These are phyloP conservation scores for Exophiala aquamarina DNA, from an alignment of 2,329 filamentous ascomycete species.

Conservation along the genomic window DNA sequence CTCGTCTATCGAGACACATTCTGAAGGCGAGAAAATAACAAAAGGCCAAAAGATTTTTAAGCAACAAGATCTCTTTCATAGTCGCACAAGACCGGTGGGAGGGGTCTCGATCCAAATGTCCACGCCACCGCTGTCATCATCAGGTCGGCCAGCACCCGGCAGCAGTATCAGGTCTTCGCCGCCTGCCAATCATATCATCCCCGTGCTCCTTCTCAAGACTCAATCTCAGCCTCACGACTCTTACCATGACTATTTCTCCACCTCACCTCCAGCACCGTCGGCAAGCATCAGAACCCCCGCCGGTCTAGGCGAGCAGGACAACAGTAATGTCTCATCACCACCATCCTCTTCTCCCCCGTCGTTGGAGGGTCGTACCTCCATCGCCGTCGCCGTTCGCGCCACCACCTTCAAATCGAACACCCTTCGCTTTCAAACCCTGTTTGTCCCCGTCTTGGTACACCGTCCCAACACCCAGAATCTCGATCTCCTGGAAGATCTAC, in stretches of 20 bases:
- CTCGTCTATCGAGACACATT: no score
- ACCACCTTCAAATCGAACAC: no score
- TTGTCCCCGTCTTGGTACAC: constrained; percentile 50
- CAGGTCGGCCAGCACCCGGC: no score
- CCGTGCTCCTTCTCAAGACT: constrained; percentile 50
- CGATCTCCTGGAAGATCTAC: constrained; percentile 34
- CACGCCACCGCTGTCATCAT: not conserved
- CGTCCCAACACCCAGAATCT: constrained; percentile 40
- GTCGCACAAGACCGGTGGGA: not conserved
- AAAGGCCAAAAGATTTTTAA: no score
- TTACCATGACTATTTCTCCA: constrained; percentile 46
- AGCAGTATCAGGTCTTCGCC: no score
- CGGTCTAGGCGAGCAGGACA: no score
- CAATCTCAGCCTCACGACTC: constrained; percentile 45
- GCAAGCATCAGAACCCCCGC: constrained; percentile 4
- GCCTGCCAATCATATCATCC: no score
- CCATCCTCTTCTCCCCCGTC: constrained; percentile 31
- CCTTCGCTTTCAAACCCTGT: constrained; percentile 28
- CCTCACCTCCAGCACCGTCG: constrained; percentile 4
- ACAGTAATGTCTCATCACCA: no score
- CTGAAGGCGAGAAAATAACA: no score
- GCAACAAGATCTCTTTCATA: no score
- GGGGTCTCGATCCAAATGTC: not conserved
- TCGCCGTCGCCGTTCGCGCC: not conserved
- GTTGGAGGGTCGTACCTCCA: no score